A percentile compares a stretch with the other conserved stretches of the same genome.
These are phyloP conservation scores for Epichloe aotearoae DNA, from an alignment of 2,329 filamentous ascomycete genomes.

Conservation along the genomic window DNA sequence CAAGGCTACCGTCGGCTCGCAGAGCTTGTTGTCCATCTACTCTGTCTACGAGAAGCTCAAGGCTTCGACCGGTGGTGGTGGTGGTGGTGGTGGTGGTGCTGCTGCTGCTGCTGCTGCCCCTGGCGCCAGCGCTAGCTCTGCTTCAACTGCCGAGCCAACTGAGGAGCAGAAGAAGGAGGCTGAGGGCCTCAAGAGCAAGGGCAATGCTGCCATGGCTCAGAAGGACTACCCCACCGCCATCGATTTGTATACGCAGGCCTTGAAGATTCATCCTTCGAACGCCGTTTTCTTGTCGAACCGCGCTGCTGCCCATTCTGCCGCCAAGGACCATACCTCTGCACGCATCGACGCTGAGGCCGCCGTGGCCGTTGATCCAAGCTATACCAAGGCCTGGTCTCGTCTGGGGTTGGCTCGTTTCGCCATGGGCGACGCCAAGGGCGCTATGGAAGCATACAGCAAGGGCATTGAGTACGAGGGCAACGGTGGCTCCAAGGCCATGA, in stretches of 20 bases:
- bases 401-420: constrained; percentile 86
- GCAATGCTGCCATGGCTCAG: constrained; percentile 87
- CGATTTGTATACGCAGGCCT: constrained; percentile 75
- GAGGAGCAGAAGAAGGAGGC: constrained; percentile 63
- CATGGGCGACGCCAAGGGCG: constrained; percentile 76
- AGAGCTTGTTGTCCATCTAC: constrained; percentile 86
- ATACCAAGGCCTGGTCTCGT: constrained; percentile 95
- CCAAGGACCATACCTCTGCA: constrained; percentile 71
- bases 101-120: constrained; percentile 21
- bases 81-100: constrained; percentile 16
- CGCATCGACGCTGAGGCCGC: constrained; percentile 83
- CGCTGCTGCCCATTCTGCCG: constrained; percentile 81
- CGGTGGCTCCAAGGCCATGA: constrained; percentile 93
- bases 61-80: constrained; percentile 30
- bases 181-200: constrained; percentile 76
- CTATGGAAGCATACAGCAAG: constrained; percentile 87
- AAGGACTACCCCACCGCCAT: constrained; percentile 82
- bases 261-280: constrained; percentile 69
- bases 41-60: constrained; percentile 93
- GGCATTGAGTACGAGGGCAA: constrained; percentile 91
- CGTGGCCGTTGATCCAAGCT: constrained; percentile 74
- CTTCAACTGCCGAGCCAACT: constrained; percentile 19
- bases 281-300: constrained; percentile 97
- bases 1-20: constrained; percentile 64
- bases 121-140: constrained; percentile 16